Percentiles rank a stretch among this genome's conserved stretches.
Evolutionary conservation across 768 basidiomycete species (phyloP).

Genomic region (Kwoniella sp.): DNA sequence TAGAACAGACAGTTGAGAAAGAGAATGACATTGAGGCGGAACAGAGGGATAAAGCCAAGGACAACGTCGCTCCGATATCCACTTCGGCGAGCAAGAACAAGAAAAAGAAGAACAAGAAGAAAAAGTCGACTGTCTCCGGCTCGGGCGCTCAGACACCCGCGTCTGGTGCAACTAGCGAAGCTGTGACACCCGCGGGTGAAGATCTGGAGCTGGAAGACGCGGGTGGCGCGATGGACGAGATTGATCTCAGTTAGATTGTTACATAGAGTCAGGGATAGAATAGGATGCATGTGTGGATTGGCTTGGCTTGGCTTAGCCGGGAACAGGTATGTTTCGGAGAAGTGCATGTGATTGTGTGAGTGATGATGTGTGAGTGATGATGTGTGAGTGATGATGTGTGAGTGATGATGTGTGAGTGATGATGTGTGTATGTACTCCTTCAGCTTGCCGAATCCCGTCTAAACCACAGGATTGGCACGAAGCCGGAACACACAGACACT

Average conservation of each 20-base stretch:
- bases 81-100: conserved; percentile 13
- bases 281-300: conserved; percentile 4
- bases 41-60: background rate
- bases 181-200: conserved; percentile 9
- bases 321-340: background rate
- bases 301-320: no score
- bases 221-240: conserved; percentile 34
- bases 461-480: no score
- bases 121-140: conserved; percentile 11
- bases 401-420: no score
- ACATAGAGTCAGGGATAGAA: conserved; percentile 6
- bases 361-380: no score
- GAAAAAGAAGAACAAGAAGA: conserved; percentile 28
- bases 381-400: no score
- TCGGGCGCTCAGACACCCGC: conserved; percentile 14
- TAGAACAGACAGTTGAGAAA: background rate
- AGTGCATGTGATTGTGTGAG: no score
- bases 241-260: conserved; percentile 30
- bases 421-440: no score
- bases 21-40: background rate
- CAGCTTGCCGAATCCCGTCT: no score
- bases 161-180: conserved; percentile 1
- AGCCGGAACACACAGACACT: no score
- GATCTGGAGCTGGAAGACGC: conserved; percentile 15
- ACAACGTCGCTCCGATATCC: background rate